phyloP scores from a whole-genome alignment of 129 eudicot species.

The Ambrosia artemisiifolia region DNA sequence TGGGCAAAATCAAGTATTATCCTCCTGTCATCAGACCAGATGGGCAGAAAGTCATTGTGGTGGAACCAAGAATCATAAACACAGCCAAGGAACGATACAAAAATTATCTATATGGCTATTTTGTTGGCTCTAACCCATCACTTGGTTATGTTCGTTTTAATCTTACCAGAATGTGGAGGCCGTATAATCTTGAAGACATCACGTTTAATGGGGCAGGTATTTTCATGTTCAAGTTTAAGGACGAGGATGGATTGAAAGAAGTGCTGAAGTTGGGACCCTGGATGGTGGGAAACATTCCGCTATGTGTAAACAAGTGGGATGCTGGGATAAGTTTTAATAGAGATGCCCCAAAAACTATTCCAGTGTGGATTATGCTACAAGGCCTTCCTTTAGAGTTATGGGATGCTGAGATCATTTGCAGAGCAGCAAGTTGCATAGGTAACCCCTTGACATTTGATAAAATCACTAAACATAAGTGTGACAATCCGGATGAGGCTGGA shows the following conservation, averaged over 20 bases:
- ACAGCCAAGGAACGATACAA: neutral
- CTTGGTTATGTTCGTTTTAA: neutral
- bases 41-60: neutral
- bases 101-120: neutral
- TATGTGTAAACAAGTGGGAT: neutral
- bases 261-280: neutral
- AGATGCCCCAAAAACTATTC: neutral
- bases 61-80: neutral
- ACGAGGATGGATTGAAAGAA: neutral
- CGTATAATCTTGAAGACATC: neutral
- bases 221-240: no score
- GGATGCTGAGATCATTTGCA: neutral
- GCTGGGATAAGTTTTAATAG: neutral
- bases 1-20: neutral
- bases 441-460: neutral
- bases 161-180: neutral
- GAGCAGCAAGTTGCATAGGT: neutral
- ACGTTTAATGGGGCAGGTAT: neutral
- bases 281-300: neutral
- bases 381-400: neutral
- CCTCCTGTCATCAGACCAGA: neutral
- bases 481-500: neutral
- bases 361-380: neutral
- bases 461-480: neutral
- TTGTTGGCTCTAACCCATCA: neutral